phyloP scores from a whole-genome alignment of 2,329 filamentous ascomycete genomes.

The Celoporthe dispersa region DNA sequence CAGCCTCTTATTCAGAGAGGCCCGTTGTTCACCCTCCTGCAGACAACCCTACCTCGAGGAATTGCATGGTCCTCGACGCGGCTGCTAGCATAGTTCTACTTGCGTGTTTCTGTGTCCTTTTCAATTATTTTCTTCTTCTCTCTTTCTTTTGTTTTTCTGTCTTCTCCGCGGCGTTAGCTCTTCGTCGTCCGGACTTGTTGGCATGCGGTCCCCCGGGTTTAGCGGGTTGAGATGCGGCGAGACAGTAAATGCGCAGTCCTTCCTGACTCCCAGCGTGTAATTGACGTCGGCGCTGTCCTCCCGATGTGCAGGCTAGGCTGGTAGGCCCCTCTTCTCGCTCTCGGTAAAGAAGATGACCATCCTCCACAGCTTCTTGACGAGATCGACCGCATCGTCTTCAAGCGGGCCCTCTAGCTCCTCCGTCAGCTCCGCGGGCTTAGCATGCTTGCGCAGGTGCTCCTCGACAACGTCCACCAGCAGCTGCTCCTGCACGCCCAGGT shows the following conservation, averaged over 20 bases:
- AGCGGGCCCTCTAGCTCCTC: conserved; percentile 86
- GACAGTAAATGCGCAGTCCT: not conserved
- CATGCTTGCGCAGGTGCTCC: conserved; percentile 78
- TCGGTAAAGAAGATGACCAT: conserved; percentile 99
- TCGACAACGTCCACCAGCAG: conserved; percentile 92
- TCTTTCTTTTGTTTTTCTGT: not conserved
- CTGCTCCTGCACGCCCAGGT: conserved; percentile 94
- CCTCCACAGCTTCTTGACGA: conserved; percentile 97
- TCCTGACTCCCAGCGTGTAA: conserved; percentile 5
- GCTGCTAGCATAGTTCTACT: not conserved
- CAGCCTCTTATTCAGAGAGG: not conserved
- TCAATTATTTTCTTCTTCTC: not conserved
- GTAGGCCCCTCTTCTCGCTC: conserved; percentile 86
- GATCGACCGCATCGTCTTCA: conserved; percentile 90
- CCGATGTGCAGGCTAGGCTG: conserved; percentile 52
- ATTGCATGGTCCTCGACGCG: not conserved
- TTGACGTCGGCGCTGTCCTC: conserved; percentile 1
- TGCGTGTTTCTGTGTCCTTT: not conserved
- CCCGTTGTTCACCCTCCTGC: not conserved
- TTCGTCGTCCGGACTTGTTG: not conserved
- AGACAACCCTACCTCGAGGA: no score
- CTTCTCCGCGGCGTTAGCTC: not conserved
- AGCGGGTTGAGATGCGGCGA: conserved; percentile 2
- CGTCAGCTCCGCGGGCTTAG: conserved; percentile 77
- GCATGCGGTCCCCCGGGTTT: not conserved